Evolutionary conservation across 805 yeast genomes (phyloP), one percentile per base, ranked within the genome.

Genomic region (Ogataea paradorogensis): DNA sequence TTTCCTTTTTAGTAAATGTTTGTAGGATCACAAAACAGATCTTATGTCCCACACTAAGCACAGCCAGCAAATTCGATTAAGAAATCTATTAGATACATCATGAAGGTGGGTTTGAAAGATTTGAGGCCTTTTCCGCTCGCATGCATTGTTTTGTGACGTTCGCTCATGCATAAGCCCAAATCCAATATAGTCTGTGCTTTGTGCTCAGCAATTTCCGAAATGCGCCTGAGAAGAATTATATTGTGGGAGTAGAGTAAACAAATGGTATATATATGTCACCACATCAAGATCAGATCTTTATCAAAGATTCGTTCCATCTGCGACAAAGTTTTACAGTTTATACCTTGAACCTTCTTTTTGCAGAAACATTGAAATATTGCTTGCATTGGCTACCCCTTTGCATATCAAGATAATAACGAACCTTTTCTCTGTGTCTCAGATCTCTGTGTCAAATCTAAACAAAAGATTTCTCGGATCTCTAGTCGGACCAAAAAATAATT

Each of bases 401-500:
- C 33, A 30, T 23, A 23, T 13, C 15, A 8, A n/a, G 10, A 14
- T 9, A 13, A 6, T 21, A 9, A 21, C 13, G 11, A n/a, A 21
- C 20, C 33, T 14, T 11, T 24, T 33, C 35, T 15, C 20, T 21
- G 33, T 28, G 42, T 38, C 30, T 38, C 42, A 38, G 36, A 32
- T 32, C 42, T 31, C 15, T 26, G 42, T 38, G 26, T 38, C 36
- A 38, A 33, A 32, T 28, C 29, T 21, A 27, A 27, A 27, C 30
- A 27, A 27, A n/a, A 27, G 15, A 30, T 14, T n/a, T 30, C 27
- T n/a, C 13, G 21, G 23, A 25, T 15, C 33, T 30, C 26, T 30
- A 20, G 15, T 23, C 25, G 10, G 20, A 9, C 33, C 24, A 28
- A 34, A 7, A 20, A 24, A 37, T 21, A 21, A 11, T 30, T 37